These are phyloP conservation scores for Zoysia pacifica DNA, from an alignment of 176 grass and related monocot species.

Conservation along the genomic window DNA sequence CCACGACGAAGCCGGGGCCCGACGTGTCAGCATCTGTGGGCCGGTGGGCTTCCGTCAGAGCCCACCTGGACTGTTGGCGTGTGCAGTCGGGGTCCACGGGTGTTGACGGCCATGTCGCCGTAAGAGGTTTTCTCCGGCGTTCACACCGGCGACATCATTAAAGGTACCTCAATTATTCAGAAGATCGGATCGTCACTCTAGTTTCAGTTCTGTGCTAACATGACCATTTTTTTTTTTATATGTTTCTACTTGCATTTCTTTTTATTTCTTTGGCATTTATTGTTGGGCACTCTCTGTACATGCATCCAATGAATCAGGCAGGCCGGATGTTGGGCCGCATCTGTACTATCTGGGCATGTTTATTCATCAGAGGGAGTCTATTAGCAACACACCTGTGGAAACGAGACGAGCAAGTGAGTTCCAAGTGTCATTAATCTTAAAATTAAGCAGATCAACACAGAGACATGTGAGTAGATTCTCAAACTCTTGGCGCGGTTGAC, in stretches of 20 bases:
- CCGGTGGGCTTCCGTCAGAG: constrained; percentile 27
- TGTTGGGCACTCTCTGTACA: background rate
- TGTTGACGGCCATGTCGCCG: constrained; percentile 11
- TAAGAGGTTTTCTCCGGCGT: background rate
- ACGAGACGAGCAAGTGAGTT: background rate
- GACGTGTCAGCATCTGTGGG: background rate
- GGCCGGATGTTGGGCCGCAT: background rate
- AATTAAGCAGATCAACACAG: background rate
- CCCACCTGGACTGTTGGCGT: constrained; percentile 39
- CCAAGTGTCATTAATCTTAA: background rate
- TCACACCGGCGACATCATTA: constrained; percentile 30
- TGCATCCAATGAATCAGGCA: background rate
- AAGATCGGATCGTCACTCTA: background rate
- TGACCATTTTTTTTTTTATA: background rate
- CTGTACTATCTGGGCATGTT: background rate
- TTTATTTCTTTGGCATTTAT: background rate
- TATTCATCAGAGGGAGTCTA: background rate
- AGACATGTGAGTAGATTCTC: background rate
- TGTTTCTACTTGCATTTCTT: background rate
- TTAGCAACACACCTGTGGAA: background rate
- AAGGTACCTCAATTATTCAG: background rate
- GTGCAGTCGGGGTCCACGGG: constrained; percentile 28
- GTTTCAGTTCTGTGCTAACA: background rate
- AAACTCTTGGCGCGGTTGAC: constrained; percentile 33
- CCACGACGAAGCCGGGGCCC: constrained; percentile 14